Base-by-base conservation (phyloP, 2,329 filamentous ascomycete genomes). In the Apiospora koreana region DNA sequence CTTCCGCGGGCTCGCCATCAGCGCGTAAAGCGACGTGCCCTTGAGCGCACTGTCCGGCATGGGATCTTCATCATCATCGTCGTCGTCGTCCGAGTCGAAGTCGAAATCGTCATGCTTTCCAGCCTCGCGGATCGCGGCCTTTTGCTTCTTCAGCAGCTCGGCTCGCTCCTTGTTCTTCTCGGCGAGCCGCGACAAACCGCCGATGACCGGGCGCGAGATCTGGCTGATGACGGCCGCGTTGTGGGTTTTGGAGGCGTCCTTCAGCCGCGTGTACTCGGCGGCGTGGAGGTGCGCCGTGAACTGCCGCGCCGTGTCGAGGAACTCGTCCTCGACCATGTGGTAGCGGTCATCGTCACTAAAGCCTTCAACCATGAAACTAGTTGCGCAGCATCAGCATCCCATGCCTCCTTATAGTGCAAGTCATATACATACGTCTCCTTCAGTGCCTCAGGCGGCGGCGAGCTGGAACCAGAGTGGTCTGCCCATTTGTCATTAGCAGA, bases 281-380 rank as follows among this genome's bases (percentile, higher is more conserved):
- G 90, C 88, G 77, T 95, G 93, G 1, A 95, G 86, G 78, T 94
- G 92, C 6, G 87, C 86, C 0, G 93, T 95, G 80, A 93, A 95
- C 2, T 84, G 82, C 68, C 89, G 87, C 0, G 93, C 93, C 0
- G 90, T 88, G 21, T 86, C 82, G 25, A 92, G 81, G 73, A 96
- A 89, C 74, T 95, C 93, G 75, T 96, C 93, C 79, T 95, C 93
- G 0, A 96, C 93, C 92, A 95, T 95, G 75, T 93, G 91, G 80
- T 89, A 95, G 69, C 82, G 82, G 77, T 95, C 92, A 78, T 96
- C 93, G n/a, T 86, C 80, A 4, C 87, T 83, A n/a, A 87, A 79
- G 2, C 90, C 91, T 65, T 89, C 85, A 2, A 84, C 82, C 92
- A 95, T 94, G 77, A 85, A 85, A 41, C 88, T 90, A 69, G 28